phyloP scores from a whole-genome alignment of 306 rosid species.

The Acacia crassicarpa region DNA sequence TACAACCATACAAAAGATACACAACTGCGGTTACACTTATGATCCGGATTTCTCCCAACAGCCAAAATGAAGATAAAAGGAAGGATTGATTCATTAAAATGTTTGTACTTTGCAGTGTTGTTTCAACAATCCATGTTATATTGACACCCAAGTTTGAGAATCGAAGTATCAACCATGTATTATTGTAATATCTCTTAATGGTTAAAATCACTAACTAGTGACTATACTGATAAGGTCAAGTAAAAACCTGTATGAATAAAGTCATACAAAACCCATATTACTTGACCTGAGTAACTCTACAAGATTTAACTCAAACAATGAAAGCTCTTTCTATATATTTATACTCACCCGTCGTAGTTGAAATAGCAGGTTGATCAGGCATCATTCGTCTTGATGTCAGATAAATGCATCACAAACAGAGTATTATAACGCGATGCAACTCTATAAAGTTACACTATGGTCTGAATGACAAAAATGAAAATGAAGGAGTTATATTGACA shows the following conservation, averaged over 20 bases:
- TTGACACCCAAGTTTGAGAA: background rate
- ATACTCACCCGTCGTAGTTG: conserved; percentile 90
- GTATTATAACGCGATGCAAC: conserved; percentile 56
- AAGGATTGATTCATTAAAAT: background rate
- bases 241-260: conserved; percentile 75
- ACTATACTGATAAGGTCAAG: background rate
- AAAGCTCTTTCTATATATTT: conserved; percentile 19
- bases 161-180: background rate
- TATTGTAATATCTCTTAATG: background rate
- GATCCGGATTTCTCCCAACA: background rate
- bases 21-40: background rate
- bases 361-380: conserved; percentile 96
- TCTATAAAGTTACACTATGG: conserved; percentile 27
- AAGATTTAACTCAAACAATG: conserved; percentile 12
- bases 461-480: background rate
- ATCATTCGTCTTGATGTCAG: conserved; percentile 83
- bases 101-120: background rate
- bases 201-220: background rate
- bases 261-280: conserved; percentile 18
- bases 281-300: background rate
- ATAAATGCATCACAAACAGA: conserved; percentile 91
- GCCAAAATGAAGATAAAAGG: background rate
- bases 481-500: background rate
- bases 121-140: background rate
- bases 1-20: conserved; percentile 43